Conservation (phyloP, 1,139 yeast species). For the Saccharomycopsis hybrid region DNA sequence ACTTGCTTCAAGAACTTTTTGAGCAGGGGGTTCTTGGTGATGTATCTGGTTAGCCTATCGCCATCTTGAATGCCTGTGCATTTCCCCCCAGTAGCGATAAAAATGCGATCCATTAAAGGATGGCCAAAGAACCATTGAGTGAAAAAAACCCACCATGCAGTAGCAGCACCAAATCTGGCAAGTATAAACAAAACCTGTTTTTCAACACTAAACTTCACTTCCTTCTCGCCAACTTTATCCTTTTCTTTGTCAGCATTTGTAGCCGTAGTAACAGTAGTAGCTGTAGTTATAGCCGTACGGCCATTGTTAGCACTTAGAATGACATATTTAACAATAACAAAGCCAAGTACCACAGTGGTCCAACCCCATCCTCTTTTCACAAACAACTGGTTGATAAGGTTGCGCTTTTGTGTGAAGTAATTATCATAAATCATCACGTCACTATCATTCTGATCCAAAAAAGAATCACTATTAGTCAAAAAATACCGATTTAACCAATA, state of each 20-base stretch:
- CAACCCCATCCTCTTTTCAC: conserved; percentile 93
- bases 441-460: not conserved
- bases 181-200: conserved; percentile 26
- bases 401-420: conserved; percentile 57
- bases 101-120: conserved; percentile 86
- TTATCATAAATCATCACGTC: conserved; percentile 25
- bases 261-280: conserved; percentile 22
- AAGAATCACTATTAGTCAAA: not conserved
- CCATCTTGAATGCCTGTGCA: conserved; percentile 36
- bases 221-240: not conserved
- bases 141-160: conserved; percentile 75
- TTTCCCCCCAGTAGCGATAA: conserved; percentile 74
- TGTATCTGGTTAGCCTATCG: conserved; percentile 10
- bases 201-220: not conserved
- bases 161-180: conserved; percentile 43
- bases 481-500: conserved; percentile 10
- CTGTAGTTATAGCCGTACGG: no score
- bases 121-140: conserved; percentile 85
- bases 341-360: conserved; percentile 52
- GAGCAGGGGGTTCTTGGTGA: conserved; percentile 12
- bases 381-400: conserved; percentile 62
- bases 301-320: conserved; percentile 18
- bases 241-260: no score
- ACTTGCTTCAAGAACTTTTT: conserved; percentile 5
- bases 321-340: conserved; percentile 24